Percentiles rank a stretch among this genome's conserved stretches.
phyloP scores from a whole-genome alignment of 2,329 filamentous ascomycete genomes.

The Fusarium cicatricum region DNA sequence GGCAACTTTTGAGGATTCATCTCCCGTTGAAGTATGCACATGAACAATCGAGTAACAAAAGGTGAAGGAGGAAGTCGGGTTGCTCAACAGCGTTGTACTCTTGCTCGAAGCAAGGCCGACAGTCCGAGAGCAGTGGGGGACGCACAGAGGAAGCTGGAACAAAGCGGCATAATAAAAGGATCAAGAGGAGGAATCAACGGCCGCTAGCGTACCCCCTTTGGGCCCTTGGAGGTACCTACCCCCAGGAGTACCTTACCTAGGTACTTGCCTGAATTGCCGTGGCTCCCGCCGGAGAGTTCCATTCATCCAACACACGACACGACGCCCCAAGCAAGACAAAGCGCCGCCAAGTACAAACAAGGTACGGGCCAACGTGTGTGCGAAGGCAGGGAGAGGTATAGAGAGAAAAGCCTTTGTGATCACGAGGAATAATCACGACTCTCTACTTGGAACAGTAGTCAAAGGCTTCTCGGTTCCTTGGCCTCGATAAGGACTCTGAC shows the following conservation, averaged over 20 bases:
- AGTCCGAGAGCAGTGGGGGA: conserved; percentile 3
- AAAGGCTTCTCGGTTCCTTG: conserved; percentile 8
- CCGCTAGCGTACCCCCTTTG: conserved; percentile 33
- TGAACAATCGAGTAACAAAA: too few species aligned
- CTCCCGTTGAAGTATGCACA: too few species aligned
- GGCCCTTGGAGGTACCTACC: conserved; percentile 8
- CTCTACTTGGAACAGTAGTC: conserved; percentile 5
- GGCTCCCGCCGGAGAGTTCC: conserved; percentile 9
- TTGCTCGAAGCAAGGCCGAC: neutral
- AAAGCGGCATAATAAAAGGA: too few species aligned
- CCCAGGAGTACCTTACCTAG: conserved; percentile 1
- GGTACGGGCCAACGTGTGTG: neutral
- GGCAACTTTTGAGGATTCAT: conserved; percentile 6
- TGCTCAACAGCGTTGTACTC: neutral
- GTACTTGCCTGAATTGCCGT: conserved; percentile 21
- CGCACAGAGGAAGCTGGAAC: neutral
- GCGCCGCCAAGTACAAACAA: neutral
- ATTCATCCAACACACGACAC: conserved; percentile 4
- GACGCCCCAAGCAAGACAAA: conserved; percentile 4
- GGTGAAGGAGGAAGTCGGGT: neutral
- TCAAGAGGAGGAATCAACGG: conserved; percentile 33
- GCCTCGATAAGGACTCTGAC: conserved; percentile 7
- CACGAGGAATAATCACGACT: conserved; percentile 2
- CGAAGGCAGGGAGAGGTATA: neutral
- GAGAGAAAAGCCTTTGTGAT: conserved; percentile 1